These are phyloP conservation scores for Bonia amplexicaulis DNA, from an alignment of 176 grass and related monocot species.

Conservation along the genomic window DNA sequence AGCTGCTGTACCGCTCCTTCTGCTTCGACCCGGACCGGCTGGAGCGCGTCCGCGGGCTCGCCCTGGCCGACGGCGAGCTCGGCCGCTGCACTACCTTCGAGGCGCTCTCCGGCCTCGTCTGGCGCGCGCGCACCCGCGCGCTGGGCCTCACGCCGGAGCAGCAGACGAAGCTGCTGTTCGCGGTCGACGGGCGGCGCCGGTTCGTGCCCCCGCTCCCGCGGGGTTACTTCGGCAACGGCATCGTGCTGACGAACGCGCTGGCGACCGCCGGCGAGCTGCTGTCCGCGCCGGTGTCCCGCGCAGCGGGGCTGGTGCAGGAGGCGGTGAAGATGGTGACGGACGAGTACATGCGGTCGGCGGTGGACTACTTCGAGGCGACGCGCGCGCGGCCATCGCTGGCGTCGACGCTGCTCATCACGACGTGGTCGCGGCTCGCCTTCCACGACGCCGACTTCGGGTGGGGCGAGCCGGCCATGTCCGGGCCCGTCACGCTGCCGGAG, in stretches of 20 bases:
- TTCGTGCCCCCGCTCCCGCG: slow-evolving; percentile 52
- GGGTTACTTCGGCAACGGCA: slow-evolving; percentile 90
- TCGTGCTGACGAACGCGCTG: slow-evolving; percentile 66
- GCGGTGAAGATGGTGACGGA: slow-evolving; percentile 71
- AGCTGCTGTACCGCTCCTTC: slow-evolving; percentile 74
- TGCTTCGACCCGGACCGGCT: slow-evolving; percentile 67
- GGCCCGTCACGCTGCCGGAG: slow-evolving; percentile 83
- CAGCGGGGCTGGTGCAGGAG: slow-evolving; percentile 53
- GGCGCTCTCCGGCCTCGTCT: slow-evolving; percentile 72
- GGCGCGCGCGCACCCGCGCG: slow-evolving; percentile 69
- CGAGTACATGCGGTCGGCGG: slow-evolving; percentile 86
- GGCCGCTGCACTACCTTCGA: slow-evolving; percentile 79
- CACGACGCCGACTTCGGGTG: slow-evolving; percentile 84
- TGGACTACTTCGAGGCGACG: slow-evolving; percentile 93
- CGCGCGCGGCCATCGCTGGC: slow-evolving; percentile 67
- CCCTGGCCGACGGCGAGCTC: slow-evolving; percentile 38
- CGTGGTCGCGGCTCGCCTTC: slow-evolving; percentile 83
- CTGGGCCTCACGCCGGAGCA: slow-evolving; percentile 51
- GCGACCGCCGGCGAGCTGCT: slow-evolving; percentile 57
- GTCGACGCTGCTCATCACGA: slow-evolving; percentile 82
- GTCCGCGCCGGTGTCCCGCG: slow-evolving; percentile 37
- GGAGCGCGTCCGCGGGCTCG: slow-evolving; percentile 41
- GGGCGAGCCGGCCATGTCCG: slow-evolving; percentile 67
- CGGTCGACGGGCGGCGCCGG: slow-evolving; percentile 68
- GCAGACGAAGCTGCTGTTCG: slow-evolving; percentile 88